Evolutionary conservation across 2,329 filamentous ascomycete genomes (phyloP).

Genomic region (Fusarium brevicatenulatum): DNA sequence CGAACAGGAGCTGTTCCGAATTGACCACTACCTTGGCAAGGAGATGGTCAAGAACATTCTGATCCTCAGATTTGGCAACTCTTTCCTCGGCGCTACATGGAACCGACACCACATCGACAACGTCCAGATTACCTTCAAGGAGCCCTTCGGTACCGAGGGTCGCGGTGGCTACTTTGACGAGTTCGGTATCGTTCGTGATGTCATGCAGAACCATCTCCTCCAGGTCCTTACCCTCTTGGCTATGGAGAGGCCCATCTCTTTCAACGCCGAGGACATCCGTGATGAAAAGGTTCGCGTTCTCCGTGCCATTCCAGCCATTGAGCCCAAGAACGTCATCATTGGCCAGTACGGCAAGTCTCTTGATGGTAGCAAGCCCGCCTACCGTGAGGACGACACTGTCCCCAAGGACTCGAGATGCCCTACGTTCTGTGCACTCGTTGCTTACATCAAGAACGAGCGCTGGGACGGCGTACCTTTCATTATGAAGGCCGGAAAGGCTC

Average conservation of each 20-base stretch:
- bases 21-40: constrained; percentile 99
- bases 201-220: constrained; percentile 99
- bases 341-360: constrained; percentile 97
- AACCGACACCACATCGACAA: constrained; percentile 99
- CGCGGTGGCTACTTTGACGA: constrained; percentile 99
- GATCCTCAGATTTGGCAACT: constrained; percentile 97
- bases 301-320: constrained; percentile 90
- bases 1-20: constrained; percentile 98
- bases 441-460: constrained; percentile 99
- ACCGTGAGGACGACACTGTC: constrained; percentile 99
- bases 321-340: constrained; percentile 99
- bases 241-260: constrained; percentile 98
- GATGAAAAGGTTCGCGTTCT: constrained; percentile 99
- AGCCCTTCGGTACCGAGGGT: constrained; percentile 97
- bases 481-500: constrained; percentile 97
- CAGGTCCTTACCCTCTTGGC: constrained; percentile 95
- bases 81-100: constrained; percentile 98
- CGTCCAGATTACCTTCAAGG: constrained; percentile 99
- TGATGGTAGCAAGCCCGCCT: constrained; percentile 94
- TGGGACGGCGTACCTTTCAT: constrained; percentile 99
- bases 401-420: constrained; percentile 97
- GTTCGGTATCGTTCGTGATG: constrained; percentile 98
- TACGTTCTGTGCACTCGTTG: constrained; percentile 96
- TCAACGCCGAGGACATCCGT: constrained; percentile 97
- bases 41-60: constrained; percentile 99